These are phyloP conservation scores for Cordyceps javanica DNA, from an alignment of 2,329 filamentous ascomycete genomes.

Conservation along the genomic window DNA sequence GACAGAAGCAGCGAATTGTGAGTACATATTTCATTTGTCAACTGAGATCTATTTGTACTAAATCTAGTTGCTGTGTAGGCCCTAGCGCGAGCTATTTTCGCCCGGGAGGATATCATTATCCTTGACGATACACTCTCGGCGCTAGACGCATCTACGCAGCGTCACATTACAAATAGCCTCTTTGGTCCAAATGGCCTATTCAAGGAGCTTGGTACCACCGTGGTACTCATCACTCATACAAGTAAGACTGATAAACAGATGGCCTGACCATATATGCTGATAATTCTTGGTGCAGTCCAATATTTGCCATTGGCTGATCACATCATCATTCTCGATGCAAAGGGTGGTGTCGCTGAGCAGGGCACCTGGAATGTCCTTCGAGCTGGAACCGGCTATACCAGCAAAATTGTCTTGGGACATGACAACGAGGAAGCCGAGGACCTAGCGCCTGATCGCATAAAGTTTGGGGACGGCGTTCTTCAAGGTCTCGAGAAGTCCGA, in stretches of 20 bases:
- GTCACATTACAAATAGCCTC: conserved; percentile 10
- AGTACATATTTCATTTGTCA: background rate
- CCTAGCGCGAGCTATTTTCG: conserved; percentile 14
- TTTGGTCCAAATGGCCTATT: conserved; percentile 13
- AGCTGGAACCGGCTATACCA: conserved; percentile 6
- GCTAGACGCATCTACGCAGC: conserved; percentile 14
- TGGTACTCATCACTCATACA: conserved; percentile 16
- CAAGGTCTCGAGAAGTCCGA: background rate
- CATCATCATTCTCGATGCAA: conserved; percentile 12
- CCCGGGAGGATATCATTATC: conserved; percentile 11
- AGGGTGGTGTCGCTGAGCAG: conserved; percentile 12
- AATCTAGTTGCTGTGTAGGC: background rate
- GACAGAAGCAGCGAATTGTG: conserved; percentile 18
- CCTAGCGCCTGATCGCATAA: background rate
- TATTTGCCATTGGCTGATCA: conserved; percentile 12
- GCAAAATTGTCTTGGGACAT: background rate
- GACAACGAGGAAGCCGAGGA: background rate
- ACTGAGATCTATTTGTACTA: background rate
- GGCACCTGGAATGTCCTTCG: conserved; percentile 15
- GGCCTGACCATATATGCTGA: background rate
- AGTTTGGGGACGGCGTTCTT: background rate
- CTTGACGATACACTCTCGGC: conserved; percentile 17
- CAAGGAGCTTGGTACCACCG: conserved; percentile 10
- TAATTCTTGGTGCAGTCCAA: conserved; percentile 4
- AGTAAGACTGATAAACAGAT: conserved; percentile 3